Evolutionary conservation across 2,329 filamentous ascomycete species (phyloP).

Genomic region (Colletotrichum tropicale): DNA sequence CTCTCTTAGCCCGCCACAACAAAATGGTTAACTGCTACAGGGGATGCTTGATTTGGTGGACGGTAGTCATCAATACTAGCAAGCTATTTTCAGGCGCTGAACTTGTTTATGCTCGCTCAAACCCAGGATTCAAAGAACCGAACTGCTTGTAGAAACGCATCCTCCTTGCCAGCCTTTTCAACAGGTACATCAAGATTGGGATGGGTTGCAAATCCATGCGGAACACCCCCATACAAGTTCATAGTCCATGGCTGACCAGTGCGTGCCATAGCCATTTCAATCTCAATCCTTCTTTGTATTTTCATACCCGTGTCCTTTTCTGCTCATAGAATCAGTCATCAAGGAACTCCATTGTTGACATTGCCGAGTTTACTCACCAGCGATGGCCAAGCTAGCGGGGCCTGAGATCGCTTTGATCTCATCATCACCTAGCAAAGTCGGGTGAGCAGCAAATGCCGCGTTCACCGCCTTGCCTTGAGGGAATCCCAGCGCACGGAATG

Average conservation of each 20-base stretch:
- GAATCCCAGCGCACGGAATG: slow-evolving; percentile 51
- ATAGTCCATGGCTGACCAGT: slow-evolving; percentile 3
- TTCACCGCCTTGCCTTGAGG: slow-evolving; percentile 54
- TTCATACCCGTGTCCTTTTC: slow-evolving; percentile 67
- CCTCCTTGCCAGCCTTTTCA: slow-evolving; percentile 75
- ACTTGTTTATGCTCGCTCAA: not conserved
- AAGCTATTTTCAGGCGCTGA: not conserved
- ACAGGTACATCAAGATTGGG: slow-evolving; percentile 56
- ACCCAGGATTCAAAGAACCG: slow-evolving; percentile 70
- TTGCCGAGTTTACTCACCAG: slow-evolving; percentile 43
- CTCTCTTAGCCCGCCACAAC: accelerated
- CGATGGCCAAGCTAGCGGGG: slow-evolving; percentile 66
- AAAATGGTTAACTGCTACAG: not conserved
- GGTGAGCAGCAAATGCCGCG: slow-evolving; percentile 68
- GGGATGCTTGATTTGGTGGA: not conserved
- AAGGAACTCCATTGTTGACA: not conserved
- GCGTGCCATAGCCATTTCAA: not conserved
- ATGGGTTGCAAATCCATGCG: slow-evolving; percentile 77
- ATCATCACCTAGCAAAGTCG: slow-evolving; percentile 61
- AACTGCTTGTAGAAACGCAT: slow-evolving; percentile 78
- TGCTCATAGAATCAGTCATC: slow-evolving; percentile 23
- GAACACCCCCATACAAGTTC: slow-evolving; percentile 66
- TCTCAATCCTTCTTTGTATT: slow-evolving; percentile 47
- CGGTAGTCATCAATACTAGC: accelerated
- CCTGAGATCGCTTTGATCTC: slow-evolving; percentile 62